Percentiles rank a stretch among this genome's conserved stretches.
These are phyloP conservation scores for Daedalea quercina DNA, from an alignment of 768 basidiomycete species.

Conservation along the genomic window DNA sequence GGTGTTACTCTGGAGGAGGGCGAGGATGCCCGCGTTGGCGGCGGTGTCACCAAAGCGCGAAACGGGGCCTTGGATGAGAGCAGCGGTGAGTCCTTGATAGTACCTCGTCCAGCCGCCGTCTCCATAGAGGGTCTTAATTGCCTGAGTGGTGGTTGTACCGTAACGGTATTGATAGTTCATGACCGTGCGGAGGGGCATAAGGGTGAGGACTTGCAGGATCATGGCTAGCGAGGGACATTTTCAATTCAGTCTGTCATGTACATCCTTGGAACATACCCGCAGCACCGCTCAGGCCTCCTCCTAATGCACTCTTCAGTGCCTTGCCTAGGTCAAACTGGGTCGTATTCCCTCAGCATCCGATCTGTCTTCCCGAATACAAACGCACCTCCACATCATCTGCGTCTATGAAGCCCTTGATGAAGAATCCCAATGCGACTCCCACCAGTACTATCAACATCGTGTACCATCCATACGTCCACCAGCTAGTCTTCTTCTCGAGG, in stretches of 20 bases:
- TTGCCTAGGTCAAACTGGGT: constrained; percentile 71
- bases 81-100: constrained; percentile 83
- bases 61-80: constrained; percentile 79
- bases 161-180: constrained; percentile 97
- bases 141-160: constrained; percentile 67
- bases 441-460: constrained; percentile 29
- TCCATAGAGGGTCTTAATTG: constrained; percentile 58
- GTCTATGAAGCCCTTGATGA: constrained; percentile 68
- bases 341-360: not conserved
- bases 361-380: not conserved
- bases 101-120: constrained; percentile 82
- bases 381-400: constrained; percentile 61
- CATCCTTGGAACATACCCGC: constrained; percentile 44
- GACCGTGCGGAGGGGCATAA: constrained; percentile 94
- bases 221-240: constrained; percentile 49
- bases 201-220: constrained; percentile 85
- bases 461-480: constrained; percentile 26
- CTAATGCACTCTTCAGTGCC: constrained; percentile 77
- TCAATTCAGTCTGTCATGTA: not conserved
- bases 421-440: constrained; percentile 36
- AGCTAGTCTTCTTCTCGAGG: constrained; percentile 17
- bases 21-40: constrained; percentile 88
- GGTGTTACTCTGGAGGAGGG: constrained; percentile 70
- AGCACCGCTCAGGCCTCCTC: constrained; percentile 88
- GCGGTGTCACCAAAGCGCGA: constrained; percentile 93